Conservation (phyloP, 2,329 filamentous ascomycete genomes). For the Aspergillus melleus region DNA sequence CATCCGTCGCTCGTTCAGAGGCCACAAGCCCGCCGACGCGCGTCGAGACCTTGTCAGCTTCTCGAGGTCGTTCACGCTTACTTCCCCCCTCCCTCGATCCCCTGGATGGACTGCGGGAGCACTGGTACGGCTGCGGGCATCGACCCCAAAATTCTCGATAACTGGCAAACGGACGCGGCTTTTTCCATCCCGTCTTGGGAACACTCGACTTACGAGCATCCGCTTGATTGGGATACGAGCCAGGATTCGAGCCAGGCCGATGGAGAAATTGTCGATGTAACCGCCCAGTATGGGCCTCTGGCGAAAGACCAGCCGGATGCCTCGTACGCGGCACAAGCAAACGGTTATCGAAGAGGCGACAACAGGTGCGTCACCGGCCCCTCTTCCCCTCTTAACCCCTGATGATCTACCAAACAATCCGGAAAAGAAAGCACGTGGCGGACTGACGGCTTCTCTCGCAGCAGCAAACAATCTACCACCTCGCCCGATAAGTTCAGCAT, state of each 20-base stretch:
- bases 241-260: slow-evolving; percentile 41
- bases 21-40: slow-evolving; percentile 4
- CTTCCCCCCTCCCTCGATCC: slow-evolving; percentile 10
- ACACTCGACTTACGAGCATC: slow-evolving; percentile 35
- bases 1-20: background rate
- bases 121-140: slow-evolving; percentile 40
- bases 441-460: slow-evolving; percentile 13
- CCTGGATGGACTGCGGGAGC: slow-evolving; percentile 42
- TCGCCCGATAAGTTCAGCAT: slow-evolving; percentile 35
- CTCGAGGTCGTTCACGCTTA: slow-evolving; percentile 10
- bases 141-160: slow-evolving; percentile 44
- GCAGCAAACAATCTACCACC: slow-evolving; percentile 34
- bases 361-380: slow-evolving; percentile 27
- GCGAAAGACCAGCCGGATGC: slow-evolving; percentile 19
- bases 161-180: slow-evolving; percentile 38
- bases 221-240: slow-evolving; percentile 40
- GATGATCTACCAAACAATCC: background rate
- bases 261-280: slow-evolving; percentile 36
- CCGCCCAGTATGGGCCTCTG: slow-evolving; percentile 30
- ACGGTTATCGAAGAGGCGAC: slow-evolving; percentile 25
- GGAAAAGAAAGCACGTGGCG: slow-evolving; percentile 3
- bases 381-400: background rate
- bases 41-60: slow-evolving; percentile 16
- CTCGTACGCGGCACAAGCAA: slow-evolving; percentile 25
- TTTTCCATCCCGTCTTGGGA: slow-evolving; percentile 40